Base-by-base conservation (phyloP, 192 early-diverging fungal genomes). In the Dissophora globulifera region DNA sequence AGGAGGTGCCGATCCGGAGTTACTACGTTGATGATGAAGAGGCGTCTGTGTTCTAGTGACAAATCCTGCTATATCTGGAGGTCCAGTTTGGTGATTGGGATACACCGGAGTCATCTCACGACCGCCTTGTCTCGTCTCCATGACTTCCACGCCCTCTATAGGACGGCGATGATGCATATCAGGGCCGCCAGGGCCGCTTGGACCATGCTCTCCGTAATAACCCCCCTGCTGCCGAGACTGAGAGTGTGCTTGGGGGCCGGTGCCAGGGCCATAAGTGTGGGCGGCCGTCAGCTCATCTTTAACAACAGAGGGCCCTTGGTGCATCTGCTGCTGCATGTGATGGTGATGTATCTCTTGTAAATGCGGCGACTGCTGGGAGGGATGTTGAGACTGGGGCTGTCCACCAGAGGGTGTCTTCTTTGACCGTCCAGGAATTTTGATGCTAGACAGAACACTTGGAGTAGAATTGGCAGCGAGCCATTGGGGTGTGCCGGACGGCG, bases 391-490 rank as follows among this genome's bases (percentile, higher is more conserved):
- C 35, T 53, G 50, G 0, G 54, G 63, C 2, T 55, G 63, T 23
- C 15, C 8, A 20, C 41, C 48, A 17, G 52, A 12, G 17, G n/a
- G n/a, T n/a, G 50, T 26, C 40, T 59, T 75, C 43, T 75, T 65
- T 0, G 33, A 32, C n/a, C 67, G 67, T 31, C 50, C 55, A 10
- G 67, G 42, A 6, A 52, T 35, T 20, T 64, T 75, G 70, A 75
- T 75, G 19, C 31, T 53, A 0, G 56, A 58, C 22, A 76, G 42
- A 19, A 61, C 27, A 47, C 63, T 61, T 0, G 54, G 62, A 1
- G 62, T 61, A 32, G 71, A 66, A 26, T 76, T 76, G 7, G 42
- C 71, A 23, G 63, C 71, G 25, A 76, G 42, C 71, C 71, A 76
- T 17, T 65, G 62, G 3, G 71, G 71, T 4, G 71, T 76, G 23